Evolutionary conservation across 2,329 filamentous ascomycete genomes (phyloP).

Genomic region (Alternaria conjuncta): DNA sequence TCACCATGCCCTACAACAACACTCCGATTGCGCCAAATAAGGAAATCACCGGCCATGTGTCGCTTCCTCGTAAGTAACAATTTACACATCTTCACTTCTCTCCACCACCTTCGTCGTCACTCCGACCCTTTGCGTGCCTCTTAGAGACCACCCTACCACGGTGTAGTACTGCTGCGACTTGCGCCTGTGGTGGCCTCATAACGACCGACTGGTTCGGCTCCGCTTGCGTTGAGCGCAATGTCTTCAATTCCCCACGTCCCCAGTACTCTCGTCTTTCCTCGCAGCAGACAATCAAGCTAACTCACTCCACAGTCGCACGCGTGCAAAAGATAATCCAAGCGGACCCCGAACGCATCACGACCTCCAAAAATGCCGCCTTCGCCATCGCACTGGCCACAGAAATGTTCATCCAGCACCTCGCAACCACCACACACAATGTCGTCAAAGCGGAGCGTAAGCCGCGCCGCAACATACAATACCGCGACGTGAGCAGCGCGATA

Average conservation of each 20-base stretch:
- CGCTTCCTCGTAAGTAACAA: constrained; percentile 75
- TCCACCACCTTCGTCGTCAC: neutral
- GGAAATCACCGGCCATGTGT: constrained; percentile 83
- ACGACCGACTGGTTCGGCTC: neutral
- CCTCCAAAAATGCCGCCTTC: constrained; percentile 93
- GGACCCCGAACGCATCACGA: constrained; percentile 77
- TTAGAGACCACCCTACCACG: neutral
- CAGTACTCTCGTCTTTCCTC: neutral
- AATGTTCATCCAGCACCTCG: constrained; percentile 93
- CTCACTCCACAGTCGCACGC: constrained; percentile 71
- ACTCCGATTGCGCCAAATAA: constrained; percentile 79
- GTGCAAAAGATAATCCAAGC: constrained; percentile 94
- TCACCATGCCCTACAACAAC: constrained; percentile 82
- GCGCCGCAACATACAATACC: constrained; percentile 92
- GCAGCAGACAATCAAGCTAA: neutral
- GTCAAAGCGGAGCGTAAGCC: constrained; percentile 92
- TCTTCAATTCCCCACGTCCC: neutral
- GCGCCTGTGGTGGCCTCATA: neutral
- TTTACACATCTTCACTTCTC: neutral
- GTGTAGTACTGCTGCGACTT: neutral
- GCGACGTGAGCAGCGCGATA: constrained; percentile 87
- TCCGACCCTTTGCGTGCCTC: neutral
- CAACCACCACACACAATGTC: constrained; percentile 83
- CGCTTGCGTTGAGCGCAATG: neutral
- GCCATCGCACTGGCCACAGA: constrained; percentile 93